Base-by-base conservation (phyloP, 768 basidiomycete species). In the Pisolithus microcarpus region DNA sequence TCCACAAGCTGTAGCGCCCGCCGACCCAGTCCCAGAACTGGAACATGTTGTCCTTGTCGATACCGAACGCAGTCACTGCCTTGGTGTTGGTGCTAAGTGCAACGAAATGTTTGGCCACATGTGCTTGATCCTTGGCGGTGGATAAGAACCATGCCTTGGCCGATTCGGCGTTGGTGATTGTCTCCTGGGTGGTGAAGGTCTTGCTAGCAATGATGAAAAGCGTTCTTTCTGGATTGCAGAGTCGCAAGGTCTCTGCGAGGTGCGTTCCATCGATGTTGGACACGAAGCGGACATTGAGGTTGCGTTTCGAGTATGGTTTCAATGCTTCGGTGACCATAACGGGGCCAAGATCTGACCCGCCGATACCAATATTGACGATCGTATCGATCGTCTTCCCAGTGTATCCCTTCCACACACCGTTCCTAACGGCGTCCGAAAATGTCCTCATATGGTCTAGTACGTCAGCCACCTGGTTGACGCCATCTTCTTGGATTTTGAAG, bases 1-100 rank as follows among this genome's bases (percentile, higher is more conserved):
- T 93, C 95, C 96, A 98, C 57, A 99, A 77, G 60, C 88, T 92
- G 80, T 99, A 99, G 56, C 95, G 82, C 24, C 96, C 96, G 55
- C 96, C 96, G 56, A 99, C 96, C 96, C 96, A 99, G 71, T 98
- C 96, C 95, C 95, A 99, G 82, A 99, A 98, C 65, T 87, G 84
- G 82, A 99, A 99, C 94, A 99, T 99, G 74, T 97, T 97, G 58
- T 78, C 78, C 53, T 83, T 68, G 43, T 85, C 76, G 63, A 99
- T 99, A 38, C 96, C 96, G 63, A 99, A 99, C 3, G 77, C 82
- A 16, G 90, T 88, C 50, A 98, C 96, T 10, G 89, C 91, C 64
- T 84, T 80, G 47, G 91, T 91, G 70, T 99, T 99, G 51, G 96
- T 99, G 62, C 90, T 93, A 52, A 99, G 82, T 3, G 96, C 96